These are phyloP conservation scores for Nitzschia palea DNA, from an alignment of 108 stramenopile species.

Conservation along the genomic window DNA sequence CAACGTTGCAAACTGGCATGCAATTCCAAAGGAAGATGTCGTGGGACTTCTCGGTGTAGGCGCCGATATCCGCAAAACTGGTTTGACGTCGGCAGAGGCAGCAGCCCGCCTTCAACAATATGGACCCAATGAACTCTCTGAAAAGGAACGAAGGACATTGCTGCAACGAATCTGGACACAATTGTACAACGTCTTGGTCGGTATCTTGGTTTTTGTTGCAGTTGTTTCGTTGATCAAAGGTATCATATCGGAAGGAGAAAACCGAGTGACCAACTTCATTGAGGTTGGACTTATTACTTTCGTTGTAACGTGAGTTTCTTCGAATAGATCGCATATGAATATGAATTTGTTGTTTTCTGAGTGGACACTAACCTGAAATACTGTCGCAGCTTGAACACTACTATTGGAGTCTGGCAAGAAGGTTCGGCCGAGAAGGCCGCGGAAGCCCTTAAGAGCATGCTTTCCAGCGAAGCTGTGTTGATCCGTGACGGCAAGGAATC, in stretches of 20 bases:
- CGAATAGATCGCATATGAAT: not conserved
- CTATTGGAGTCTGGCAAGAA: constrained; percentile 82
- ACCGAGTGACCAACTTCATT: constrained; percentile 55
- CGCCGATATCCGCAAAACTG: constrained; percentile 34
- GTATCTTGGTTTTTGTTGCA: constrained; percentile 72
- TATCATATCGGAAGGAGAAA: constrained; percentile 37
- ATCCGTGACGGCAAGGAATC: constrained; percentile 68
- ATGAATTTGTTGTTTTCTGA: not conserved
- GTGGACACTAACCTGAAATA: not conserved
- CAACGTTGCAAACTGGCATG: constrained; percentile 45
- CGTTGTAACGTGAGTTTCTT: constrained; percentile 53
- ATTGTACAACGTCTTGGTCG: constrained; percentile 76
- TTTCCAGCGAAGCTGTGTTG: constrained; percentile 67
- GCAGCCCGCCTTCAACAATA: constrained; percentile 44
- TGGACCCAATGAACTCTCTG: constrained; percentile 66
- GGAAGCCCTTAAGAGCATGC: constrained; percentile 85
- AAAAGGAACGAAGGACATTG: constrained; percentile 65
- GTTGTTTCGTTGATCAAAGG: constrained; percentile 59
- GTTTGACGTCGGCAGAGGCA: constrained; percentile 51
- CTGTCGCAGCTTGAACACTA: constrained; percentile 55
- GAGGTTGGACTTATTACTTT: constrained; percentile 64
- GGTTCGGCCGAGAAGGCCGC: constrained; percentile 81
- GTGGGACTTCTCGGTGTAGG: constrained; percentile 25
- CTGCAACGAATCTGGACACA: constrained; percentile 75
- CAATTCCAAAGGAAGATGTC: constrained; percentile 40